Evolutionary conservation across 345 rosid genomes (phyloP).

Genomic region (Eutrema yunnanense): DNA sequence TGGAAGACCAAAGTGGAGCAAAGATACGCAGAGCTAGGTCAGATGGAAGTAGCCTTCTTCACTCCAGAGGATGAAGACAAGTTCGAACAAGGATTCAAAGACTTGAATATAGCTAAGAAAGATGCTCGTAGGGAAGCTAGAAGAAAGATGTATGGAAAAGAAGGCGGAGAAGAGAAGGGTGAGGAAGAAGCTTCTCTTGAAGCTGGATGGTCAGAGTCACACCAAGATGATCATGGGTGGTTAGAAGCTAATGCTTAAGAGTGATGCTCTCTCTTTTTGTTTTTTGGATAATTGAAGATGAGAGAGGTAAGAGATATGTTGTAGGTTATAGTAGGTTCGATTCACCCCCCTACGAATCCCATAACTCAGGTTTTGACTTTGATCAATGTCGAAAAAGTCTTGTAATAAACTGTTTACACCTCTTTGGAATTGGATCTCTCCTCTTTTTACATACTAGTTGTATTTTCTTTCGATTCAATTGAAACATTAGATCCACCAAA

Average conservation of each 20-base stretch:
- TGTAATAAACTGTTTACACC: constrained; percentile 24
- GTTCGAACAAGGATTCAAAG: constrained; percentile 73
- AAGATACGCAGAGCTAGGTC: constrained; percentile 77
- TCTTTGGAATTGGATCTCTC: neutral
- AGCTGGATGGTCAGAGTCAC: constrained; percentile 29
- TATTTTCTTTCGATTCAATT: neutral
- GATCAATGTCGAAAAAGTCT: neutral
- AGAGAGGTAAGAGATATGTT: constrained; percentile 6
- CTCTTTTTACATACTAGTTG: neutral
- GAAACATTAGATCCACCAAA: constrained; percentile 1
- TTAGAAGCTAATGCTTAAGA: constrained; percentile 43
- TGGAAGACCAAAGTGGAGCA: constrained; percentile 95
- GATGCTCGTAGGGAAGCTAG: constrained; percentile 63
- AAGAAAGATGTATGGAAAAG: constrained; percentile 42
- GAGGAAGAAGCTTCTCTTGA: constrained; percentile 26
- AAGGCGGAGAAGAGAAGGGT: constrained; percentile 27
- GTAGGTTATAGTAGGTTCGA: constrained; percentile 14
- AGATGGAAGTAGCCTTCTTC: constrained; percentile 70
- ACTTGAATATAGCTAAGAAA: constrained; percentile 58
- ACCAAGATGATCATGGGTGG: constrained; percentile 32
- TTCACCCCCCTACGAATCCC: neutral
- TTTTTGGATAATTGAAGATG: constrained; percentile 7
- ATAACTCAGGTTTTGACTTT: constrained; percentile 14
- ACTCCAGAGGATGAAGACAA: constrained; percentile 65
- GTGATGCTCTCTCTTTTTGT: constrained; percentile 3